phyloP scores from a whole-genome alignment of 2,329 filamentous ascomycete genomes.

The Pseudocercospora vitis region DNA sequence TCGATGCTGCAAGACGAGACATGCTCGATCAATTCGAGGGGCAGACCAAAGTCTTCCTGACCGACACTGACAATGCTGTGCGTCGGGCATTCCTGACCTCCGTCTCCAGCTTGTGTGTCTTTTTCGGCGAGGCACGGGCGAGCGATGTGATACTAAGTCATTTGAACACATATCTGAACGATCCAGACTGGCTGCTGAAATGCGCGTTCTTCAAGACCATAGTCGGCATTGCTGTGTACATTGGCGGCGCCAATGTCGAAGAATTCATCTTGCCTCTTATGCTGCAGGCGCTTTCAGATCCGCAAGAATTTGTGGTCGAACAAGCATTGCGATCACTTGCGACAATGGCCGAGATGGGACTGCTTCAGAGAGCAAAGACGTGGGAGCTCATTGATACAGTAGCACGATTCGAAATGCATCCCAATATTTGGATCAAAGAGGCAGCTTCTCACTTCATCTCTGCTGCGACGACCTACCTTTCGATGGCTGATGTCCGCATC shows the following conservation, averaged over 20 bases:
- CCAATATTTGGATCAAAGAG: constrained; percentile 92
- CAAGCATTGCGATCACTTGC: constrained; percentile 84
- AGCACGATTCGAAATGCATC: constrained; percentile 84
- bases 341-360: constrained; percentile 80
- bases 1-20: constrained; percentile 81
- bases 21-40: constrained; percentile 80
- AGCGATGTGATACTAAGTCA: constrained; percentile 97
- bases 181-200: constrained; percentile 93
- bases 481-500: constrained; percentile 77
- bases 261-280: constrained; percentile 95
- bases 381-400: constrained; percentile 87
- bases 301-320: constrained; percentile 91
- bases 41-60: constrained; percentile 86
- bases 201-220: constrained; percentile 96
- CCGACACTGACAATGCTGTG: constrained; percentile 81
- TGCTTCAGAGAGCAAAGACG: constrained; percentile 78
- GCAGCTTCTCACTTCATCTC: constrained; percentile 82
- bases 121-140: constrained; percentile 87
- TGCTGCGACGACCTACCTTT: constrained; percentile 71
- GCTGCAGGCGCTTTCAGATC: constrained; percentile 89
- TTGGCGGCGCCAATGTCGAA: constrained; percentile 85
- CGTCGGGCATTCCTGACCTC: constrained; percentile 88
- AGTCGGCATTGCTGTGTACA: constrained; percentile 85
- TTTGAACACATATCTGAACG: constrained; percentile 94
- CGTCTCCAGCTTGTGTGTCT: constrained; percentile 87